Evolutionary conservation across 108 stramenopile genomes (phyloP).

Genomic region (Cyclotella sp.): DNA sequence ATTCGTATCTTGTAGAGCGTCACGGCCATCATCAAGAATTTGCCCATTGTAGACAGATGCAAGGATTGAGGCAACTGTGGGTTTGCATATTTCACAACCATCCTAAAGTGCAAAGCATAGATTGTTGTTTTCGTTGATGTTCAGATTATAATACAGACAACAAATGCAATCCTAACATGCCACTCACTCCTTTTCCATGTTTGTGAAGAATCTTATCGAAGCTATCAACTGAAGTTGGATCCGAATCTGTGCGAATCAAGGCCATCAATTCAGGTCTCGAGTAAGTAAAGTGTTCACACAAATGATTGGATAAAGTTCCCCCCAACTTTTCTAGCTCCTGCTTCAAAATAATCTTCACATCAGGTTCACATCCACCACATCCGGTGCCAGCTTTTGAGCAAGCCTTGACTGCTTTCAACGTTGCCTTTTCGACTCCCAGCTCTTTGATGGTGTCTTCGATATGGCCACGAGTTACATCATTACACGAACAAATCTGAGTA

Average conservation of each 20-base stretch:
- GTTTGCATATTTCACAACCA: constrained; percentile 94
- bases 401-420: constrained; percentile 76
- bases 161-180: neutral
- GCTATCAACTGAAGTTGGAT: constrained; percentile 69
- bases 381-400: constrained; percentile 91
- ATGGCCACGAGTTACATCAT: constrained; percentile 86
- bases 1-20: constrained; percentile 91
- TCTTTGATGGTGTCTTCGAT: constrained; percentile 74
- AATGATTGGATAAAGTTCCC: constrained; percentile 77
- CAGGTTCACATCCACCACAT: constrained; percentile 94
- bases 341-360: constrained; percentile 79
- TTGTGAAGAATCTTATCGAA: constrained; percentile 88
- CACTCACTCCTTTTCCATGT: constrained; percentile 74
- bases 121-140: neutral
- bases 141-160: neutral
- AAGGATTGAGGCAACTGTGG: constrained; percentile 85
- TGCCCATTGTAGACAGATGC: constrained; percentile 87
- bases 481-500: constrained; percentile 92
- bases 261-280: constrained; percentile 92
- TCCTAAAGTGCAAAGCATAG: constrained; percentile 35
- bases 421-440: constrained; percentile 80
- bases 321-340: constrained; percentile 85
- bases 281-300: constrained; percentile 91
- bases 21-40: constrained; percentile 76
- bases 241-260: constrained; percentile 72